These are phyloP conservation scores for Solanum okadae DNA, from an alignment of 257 asterid genomes.

Conservation along the genomic window DNA sequence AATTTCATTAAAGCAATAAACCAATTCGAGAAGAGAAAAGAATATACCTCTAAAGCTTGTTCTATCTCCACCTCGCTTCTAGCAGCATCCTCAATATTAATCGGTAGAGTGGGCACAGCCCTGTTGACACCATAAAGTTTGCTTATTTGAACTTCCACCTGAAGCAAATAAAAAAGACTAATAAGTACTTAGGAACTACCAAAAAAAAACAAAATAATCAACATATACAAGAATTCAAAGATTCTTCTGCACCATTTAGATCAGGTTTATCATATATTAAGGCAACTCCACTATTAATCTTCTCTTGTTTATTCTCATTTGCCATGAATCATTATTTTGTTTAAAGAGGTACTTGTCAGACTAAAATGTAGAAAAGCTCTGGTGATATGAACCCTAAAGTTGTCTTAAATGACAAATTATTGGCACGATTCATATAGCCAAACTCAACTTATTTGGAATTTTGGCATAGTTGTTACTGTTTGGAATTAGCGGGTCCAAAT, in stretches of 20 bases:
- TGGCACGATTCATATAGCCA: not conserved
- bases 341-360: not conserved
- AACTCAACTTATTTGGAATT: not conserved
- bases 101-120: slow-evolving; percentile 56
- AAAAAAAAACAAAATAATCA: not conserved
- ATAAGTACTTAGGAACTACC: not conserved
- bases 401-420: not conserved
- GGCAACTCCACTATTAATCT: not conserved
- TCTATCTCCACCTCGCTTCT: slow-evolving; percentile 72
- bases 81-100: slow-evolving; percentile 73
- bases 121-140: slow-evolving; percentile 48
- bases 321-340: not conserved
- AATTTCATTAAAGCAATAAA: not conserved
- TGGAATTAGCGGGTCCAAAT: not conserved
- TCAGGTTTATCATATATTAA: not conserved
- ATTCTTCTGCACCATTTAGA: not conserved
- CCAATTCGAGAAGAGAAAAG: not conserved
- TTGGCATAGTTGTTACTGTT: not conserved
- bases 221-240: not conserved
- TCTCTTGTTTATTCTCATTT: not conserved
- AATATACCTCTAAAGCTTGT: slow-evolving; percentile 45
- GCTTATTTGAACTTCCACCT: slow-evolving; percentile 85
- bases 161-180: not conserved
- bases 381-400: not conserved
- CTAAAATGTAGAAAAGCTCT: not conserved